Base-by-base conservation (phyloP, 371 early-diverging fungal species). In the Mortierella sp. region DNA sequence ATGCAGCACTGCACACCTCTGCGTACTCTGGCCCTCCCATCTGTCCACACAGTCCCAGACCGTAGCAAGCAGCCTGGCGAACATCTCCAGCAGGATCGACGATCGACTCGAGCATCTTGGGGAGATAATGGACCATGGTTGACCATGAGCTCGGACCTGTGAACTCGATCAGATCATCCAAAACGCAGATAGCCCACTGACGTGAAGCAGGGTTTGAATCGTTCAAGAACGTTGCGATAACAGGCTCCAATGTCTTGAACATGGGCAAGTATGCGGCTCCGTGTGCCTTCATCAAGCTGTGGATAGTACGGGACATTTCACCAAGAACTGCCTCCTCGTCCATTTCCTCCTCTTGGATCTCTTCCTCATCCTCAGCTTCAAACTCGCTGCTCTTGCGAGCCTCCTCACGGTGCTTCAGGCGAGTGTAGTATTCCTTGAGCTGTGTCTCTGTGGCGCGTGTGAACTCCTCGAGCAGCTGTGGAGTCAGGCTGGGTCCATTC, bases 11-110 rank as follows among this genome's bases (percentile, higher is more conserved):
- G 55, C 91, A 87, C 26, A 86, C 88, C 52, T 87, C 89, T 0
- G 87, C 85, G 64, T 92, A 94, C 47, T 85, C 82, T 26, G 86
- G 83, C 13, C 95, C 96, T 45, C 95, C 97, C 55, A 83, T 88
- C 70, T 92, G 88, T 28, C 94, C 97, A 69, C 90, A 88, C 5
- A 95, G 84, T 56, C 98, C 98, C 28, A 95, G 80, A 66, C 96
- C 96, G 79, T 94, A 98, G 18, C 94, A 91, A 26, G 95, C 93
- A 14, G 96, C 91, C 82, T 98, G 98, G 21, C 96, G 89, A 23
- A 97, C 89, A 56, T 95, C 94, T 0, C 82, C 65, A 5, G 60
- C 46, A n/a, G 86, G 80, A 57, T 89, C 91, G 43, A 83, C 72
- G 2, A 96, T 54, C 5, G 89, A 84, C 58, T 83, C 78, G 13